phyloP scores from a whole-genome alignment of 768 basidiomycete species.

The Pleurotus tuoliensis region DNA sequence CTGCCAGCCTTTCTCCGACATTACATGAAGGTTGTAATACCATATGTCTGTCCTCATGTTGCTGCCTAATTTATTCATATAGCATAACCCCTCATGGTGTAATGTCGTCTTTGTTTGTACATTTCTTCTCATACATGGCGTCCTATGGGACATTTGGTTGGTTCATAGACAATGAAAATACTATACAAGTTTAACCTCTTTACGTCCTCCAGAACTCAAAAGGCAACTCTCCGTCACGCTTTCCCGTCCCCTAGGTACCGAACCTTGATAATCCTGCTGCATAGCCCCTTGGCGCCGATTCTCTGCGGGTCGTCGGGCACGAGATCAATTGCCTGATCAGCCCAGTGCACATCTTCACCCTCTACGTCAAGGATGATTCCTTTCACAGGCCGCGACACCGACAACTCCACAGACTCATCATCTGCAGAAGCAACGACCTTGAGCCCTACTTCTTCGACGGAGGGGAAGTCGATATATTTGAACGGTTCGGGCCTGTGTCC shows the following conservation, averaged over 20 bases:
- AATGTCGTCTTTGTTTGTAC: constrained; percentile 7
- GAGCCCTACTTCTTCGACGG: constrained; percentile 54
- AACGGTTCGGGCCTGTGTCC: constrained; percentile 84
- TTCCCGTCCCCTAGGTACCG: constrained; percentile 76
- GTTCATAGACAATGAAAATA: constrained; percentile 10
- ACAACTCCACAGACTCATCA: constrained; percentile 56
- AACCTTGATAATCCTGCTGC: constrained; percentile 58
- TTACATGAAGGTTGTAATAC: constrained; percentile 5
- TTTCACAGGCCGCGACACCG: constrained; percentile 72
- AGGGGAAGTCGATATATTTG: constrained; percentile 85
- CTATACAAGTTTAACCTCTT: constrained; percentile 5
- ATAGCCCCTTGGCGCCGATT: constrained; percentile 60
- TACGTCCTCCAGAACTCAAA: constrained; percentile 7
- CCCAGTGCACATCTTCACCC: constrained; percentile 72
- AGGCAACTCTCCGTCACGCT: constrained; percentile 37
- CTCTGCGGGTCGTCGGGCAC: constrained; percentile 81
- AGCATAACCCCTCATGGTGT: constrained; percentile 7
- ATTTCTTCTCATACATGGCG: constrained; percentile 8
- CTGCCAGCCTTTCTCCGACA: background rate
- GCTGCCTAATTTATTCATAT: constrained; percentile 8
- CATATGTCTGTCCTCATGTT: background rate
- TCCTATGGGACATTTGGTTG: constrained; percentile 7
- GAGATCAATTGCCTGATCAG: constrained; percentile 89
- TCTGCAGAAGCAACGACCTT: constrained; percentile 44
- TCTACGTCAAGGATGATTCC: constrained; percentile 80